Evolutionary conservation across 2,329 filamentous ascomycete genomes (phyloP), one percentile per base, ranked within the genome.

Genomic region (Claviceps capensis): DNA sequence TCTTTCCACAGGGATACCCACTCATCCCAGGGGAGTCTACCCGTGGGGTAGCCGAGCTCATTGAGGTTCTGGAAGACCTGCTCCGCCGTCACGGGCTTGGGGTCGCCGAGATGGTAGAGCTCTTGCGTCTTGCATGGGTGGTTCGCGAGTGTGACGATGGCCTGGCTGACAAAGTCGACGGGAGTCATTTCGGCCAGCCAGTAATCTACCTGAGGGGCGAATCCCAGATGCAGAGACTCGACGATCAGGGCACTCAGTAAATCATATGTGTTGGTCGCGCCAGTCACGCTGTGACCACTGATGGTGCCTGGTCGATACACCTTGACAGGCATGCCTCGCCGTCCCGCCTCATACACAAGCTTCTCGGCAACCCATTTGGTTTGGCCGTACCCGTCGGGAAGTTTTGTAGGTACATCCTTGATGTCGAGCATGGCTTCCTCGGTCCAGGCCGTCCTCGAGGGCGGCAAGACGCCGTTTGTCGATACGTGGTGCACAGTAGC

Each of bases 181-280:
- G 86, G 86, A 0, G 86, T 89, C 86, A 90, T 90, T 68, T 91
- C 86, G 1, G 85, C 78, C 48, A 82, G 79, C 86, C 86, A 91
- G 43, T 81, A 81, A 48, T 83, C 75, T 4, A 89, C 81, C 50
- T 86, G 75, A 0, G 86, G 86, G 1, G 78, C 78, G 57, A 78
- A 77, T 5, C 85, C 85, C 3, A 90, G 73, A 50, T 85, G 81
- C 40, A 90, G 74, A 0, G 86, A 89, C 63, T 90, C 86, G 1
- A 89, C 83, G 26, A 90, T 75, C 52, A 91, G 65, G 0, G 86
- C 86, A 50, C 83, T 87, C 46, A 91, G 70, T 19, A 91, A 69
- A 73, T 91, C 86, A 70, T 82, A 90, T 0, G 85, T 80, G 59
- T 91, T 91, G 0, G 85, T 83, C 5, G 86, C 82, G 47, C 86